Base-by-base conservation (phyloP, 1,139 yeast genomes). In the Candida neerlandica region DNA sequence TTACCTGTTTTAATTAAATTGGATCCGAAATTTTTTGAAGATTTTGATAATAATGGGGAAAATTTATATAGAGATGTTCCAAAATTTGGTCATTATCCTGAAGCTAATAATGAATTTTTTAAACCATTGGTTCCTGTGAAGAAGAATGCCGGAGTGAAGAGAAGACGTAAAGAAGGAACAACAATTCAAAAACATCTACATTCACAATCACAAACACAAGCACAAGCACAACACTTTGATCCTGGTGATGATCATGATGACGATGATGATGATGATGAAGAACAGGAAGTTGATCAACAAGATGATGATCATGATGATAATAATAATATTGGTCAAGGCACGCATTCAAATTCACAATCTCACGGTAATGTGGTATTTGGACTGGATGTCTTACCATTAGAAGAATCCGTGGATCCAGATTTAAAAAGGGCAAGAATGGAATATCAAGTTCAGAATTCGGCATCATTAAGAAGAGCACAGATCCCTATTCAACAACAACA, bases 31-130 rank as follows among this genome's bases (percentile, higher is more conserved):
- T 72, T 67, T 50, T 58, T 61, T 2, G 71, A 70, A 33, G 75
- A 69, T 0, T 55, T 71, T 32, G 48, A 43, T 23, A 10, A 23
- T 23, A 7, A 23, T 23, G 27, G 27, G 15, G 72, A 66, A 1
- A 65, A 65, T 43, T 56, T 70, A 1, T 71, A 70, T 51, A 53
- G 53, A 3, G 68, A 64, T 26, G 63, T 73, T 14, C 75, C 77
- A 10, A 66, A 62, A 44, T 72, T 72, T 49, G 19, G 29, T 7
- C 72, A 71, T 19, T 69, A 63, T 49, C 62, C 60, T 5, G 76
- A 71, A 41, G 65, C 65, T n/a, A 62, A 60, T 39, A 59, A 60
- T 38, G 73, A 66, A 19, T 71, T 63, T 50, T 63, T 58, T 42
- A 62, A 65, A 43, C 72, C 74, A 1, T 57, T 70, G 33, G 58